Conservation (phyloP, 139 green algal genomes). For the Zygnema cylindricum region DNA sequence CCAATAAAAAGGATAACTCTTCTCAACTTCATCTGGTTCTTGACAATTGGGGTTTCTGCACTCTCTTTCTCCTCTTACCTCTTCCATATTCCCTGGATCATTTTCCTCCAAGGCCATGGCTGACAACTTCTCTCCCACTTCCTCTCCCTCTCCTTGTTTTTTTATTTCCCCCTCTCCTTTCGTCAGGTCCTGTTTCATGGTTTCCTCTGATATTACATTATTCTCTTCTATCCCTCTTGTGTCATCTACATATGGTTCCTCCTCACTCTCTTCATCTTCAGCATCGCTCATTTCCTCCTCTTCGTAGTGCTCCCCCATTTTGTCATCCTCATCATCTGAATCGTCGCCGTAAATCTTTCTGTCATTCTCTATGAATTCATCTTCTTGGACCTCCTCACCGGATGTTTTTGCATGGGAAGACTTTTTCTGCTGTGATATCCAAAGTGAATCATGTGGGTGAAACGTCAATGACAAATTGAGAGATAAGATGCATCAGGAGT, state of each 20-base stretch:
- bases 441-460: no score
- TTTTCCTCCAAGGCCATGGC: not conserved
- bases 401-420: no score
- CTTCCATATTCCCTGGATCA: not conserved
- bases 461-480: no score
- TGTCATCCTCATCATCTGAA: slow-evolving; percentile 9
- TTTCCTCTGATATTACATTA: no score
- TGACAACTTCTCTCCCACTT: slow-evolving; percentile 9
- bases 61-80: not conserved
- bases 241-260: slow-evolving; percentile 16
- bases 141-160: not conserved
- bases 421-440: no score
- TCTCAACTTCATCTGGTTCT: not conserved
- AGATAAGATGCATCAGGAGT: no score
- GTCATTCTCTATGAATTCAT: no score
- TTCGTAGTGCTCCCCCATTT: not conserved
- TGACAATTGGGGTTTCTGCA: not conserved
- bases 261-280: not conserved
- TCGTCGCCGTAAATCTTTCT: no score
- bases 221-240: slow-evolving; percentile 14
- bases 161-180: not conserved
- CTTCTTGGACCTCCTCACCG: no score
- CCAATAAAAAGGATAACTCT: not conserved
- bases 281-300: slow-evolving; percentile 24
- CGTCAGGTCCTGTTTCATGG: slow-evolving; percentile 33